A percentile compares a stretch with the other conserved stretches of the same genome.
Evolutionary conservation across 106 monocot genomes (phyloP).

Genomic region (Gastrodia elata): DNA sequence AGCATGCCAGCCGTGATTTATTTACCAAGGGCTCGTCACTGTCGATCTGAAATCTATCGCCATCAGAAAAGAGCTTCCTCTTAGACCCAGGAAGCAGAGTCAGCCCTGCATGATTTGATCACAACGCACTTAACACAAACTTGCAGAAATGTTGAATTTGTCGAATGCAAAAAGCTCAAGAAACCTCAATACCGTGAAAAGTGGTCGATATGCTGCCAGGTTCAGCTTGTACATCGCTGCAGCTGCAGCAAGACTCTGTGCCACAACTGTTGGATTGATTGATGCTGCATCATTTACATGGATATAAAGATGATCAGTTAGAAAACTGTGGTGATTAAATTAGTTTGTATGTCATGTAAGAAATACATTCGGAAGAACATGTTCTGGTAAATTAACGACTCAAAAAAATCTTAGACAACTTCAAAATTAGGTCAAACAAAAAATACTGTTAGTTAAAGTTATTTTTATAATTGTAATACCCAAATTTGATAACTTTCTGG

Average conservation of each 20-base stretch:
- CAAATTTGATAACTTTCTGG: too few species aligned
- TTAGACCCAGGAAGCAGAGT: constrained; percentile 57
- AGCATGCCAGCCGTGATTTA: not conserved
- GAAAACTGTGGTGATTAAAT: not conserved
- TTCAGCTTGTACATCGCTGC: constrained; percentile 24
- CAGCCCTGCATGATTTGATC: constrained; percentile 27
- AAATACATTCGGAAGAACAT: too few species aligned
- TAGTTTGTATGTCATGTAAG: too few species aligned
- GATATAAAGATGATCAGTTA: not conserved
- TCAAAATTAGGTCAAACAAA: too few species aligned
- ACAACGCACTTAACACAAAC: not conserved
- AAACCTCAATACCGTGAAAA: constrained; percentile 23
- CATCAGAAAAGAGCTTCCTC: constrained; percentile 29
- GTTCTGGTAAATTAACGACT: too few species aligned
- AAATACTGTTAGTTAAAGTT: too few species aligned
- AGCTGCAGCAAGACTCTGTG: constrained; percentile 21
- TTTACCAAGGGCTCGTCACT: not conserved
- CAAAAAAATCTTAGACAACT: too few species aligned
- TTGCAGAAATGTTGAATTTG: not conserved
- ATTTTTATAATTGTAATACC: too few species aligned
- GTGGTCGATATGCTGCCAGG: constrained; percentile 44
- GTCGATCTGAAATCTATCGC: not conserved
- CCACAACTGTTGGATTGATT: constrained; percentile 20
- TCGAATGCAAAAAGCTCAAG: not conserved
- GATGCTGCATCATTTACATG: constrained; percentile 16